A percentile compares a stretch with the other conserved stretches of the same genome.
phyloP scores from a whole-genome alignment of 2,329 filamentous ascomycete genomes.

The Pezicula neosporulosa region DNA sequence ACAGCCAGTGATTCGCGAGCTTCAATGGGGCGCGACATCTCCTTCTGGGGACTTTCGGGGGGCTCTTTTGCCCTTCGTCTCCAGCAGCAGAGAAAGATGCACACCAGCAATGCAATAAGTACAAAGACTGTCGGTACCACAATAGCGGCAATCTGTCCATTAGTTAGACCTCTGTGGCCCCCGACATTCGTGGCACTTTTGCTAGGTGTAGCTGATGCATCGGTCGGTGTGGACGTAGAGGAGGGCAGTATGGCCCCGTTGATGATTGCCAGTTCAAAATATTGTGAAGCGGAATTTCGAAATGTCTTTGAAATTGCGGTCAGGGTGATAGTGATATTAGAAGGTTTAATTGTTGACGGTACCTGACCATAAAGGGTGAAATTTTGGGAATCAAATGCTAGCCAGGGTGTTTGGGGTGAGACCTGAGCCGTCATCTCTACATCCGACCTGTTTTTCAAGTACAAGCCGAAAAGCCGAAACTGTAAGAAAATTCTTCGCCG shows the following conservation, averaged over 20 bases:
- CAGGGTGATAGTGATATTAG: slow-evolving; percentile 16
- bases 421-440: slow-evolving; percentile 14
- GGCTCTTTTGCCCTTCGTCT: slow-evolving; percentile 9
- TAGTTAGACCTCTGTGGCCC: slow-evolving; percentile 8
- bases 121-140: slow-evolving; percentile 15
- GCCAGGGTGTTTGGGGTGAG: slow-evolving; percentile 17
- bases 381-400: slow-evolving; percentile 21
- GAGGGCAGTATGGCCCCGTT: not conserved
- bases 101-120: slow-evolving; percentile 14
- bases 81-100: slow-evolving; percentile 16
- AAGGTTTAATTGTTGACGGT: slow-evolving; percentile 9
- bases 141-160: slow-evolving; percentile 18
- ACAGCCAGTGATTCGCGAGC: slow-evolving; percentile 8
- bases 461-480: slow-evolving; percentile 18
- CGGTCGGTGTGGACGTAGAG: slow-evolving; percentile 1
- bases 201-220: not conserved
- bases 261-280: slow-evolving; percentile 16
- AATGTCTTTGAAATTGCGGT: slow-evolving; percentile 19
- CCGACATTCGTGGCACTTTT: slow-evolving; percentile 6
- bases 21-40: slow-evolving; percentile 20
- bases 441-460: slow-evolving; percentile 19
- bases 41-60: slow-evolving; percentile 10
- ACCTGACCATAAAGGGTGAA: slow-evolving; percentile 21
- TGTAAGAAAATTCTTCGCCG: slow-evolving; percentile 19
- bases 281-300: slow-evolving; percentile 10